These are phyloP conservation scores for Coprinopsis sp. DNA, from an alignment of 768 basidiomycete genomes.

Conservation along the genomic window DNA sequence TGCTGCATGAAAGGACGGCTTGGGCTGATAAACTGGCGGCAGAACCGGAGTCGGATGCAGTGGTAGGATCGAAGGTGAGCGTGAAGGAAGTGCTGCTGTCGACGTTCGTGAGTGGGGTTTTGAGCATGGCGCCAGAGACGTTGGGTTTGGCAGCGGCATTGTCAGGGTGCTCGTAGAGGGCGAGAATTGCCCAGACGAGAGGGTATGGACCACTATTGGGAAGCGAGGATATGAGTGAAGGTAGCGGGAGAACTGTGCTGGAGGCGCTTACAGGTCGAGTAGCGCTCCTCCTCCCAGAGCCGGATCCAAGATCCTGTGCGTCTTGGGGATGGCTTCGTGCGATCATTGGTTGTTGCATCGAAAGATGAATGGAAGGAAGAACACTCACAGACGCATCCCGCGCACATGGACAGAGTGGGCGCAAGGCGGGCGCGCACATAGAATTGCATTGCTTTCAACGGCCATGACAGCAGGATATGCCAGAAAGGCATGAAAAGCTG, in stretches of 20 bases:
- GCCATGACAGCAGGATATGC: no score
- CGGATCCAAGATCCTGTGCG: slow-evolving; percentile 77
- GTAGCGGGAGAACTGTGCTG: background rate
- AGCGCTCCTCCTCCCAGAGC: slow-evolving; percentile 77
- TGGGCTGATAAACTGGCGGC: slow-evolving; percentile 64
- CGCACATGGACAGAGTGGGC: no score
- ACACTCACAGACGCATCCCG: no score
- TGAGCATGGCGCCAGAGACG: slow-evolving; percentile 69
- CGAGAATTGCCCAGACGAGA: slow-evolving; percentile 75
- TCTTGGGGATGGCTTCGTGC: slow-evolving; percentile 53
- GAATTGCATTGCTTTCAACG: no score
- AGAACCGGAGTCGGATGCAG: background rate
- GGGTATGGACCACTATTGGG: slow-evolving; percentile 81
- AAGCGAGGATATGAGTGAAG: slow-evolving; percentile 6
- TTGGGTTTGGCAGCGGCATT: slow-evolving; percentile 48
- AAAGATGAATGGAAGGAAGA: slow-evolving; percentile 36
- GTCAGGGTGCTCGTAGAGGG: slow-evolving; percentile 73
- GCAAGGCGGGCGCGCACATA: no score
- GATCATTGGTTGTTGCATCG: background rate
- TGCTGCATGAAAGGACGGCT: slow-evolving; percentile 67
- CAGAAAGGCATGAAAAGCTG: no score
- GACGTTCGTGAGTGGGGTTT: slow-evolving; percentile 75
- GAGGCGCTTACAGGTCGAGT: slow-evolving; percentile 81
- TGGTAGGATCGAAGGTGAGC: slow-evolving; percentile 57
- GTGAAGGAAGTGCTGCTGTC: slow-evolving; percentile 75